These are phyloP conservation scores for Mycena rosella DNA, from an alignment of 768 basidiomycete genomes.

Conservation along the genomic window DNA sequence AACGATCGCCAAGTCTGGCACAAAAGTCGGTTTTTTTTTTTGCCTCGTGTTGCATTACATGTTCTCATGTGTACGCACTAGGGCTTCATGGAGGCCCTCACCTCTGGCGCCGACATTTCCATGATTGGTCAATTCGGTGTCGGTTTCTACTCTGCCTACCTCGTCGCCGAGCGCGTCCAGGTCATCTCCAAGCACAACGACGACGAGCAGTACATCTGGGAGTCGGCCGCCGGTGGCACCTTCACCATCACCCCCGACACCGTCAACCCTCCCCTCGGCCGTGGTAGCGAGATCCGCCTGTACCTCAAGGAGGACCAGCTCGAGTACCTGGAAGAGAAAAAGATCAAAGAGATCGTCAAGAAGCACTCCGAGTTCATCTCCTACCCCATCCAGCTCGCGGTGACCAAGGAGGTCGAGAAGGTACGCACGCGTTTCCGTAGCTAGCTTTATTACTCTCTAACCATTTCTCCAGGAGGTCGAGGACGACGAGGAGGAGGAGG, in stretches of 20 bases:
- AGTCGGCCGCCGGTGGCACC: constrained; percentile 99
- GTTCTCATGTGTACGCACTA: constrained; percentile 44
- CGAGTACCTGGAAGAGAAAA: constrained; percentile 99
- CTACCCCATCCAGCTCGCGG: constrained; percentile 98
- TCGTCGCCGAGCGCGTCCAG: constrained; percentile 98
- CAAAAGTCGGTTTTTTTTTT: constrained; percentile 70
- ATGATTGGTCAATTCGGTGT: constrained; percentile 99
- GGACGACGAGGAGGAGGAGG: constrained; percentile 80
- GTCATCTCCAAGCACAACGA: constrained; percentile 99
- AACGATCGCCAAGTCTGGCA: constrained; percentile 95
- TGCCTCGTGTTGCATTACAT: constrained; percentile 3
- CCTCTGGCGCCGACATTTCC: constrained; percentile 88
- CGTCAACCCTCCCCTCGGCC: constrained; percentile 89
- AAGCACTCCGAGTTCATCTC: constrained; percentile 99
- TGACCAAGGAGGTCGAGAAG: constrained; percentile 99
- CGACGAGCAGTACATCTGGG: constrained; percentile 99
- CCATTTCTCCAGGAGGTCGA: constrained; percentile 77
- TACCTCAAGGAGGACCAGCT: constrained; percentile 98
- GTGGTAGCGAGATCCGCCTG: constrained; percentile 93
- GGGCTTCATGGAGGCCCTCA: constrained; percentile 99
- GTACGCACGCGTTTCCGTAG: constrained; percentile 58
- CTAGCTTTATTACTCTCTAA: not conserved
- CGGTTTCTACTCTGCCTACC: constrained; percentile 99
- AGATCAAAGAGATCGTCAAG: constrained; percentile 99
- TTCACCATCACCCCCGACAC: constrained; percentile 98